Base-by-base conservation (phyloP, 179 eudicot species). In the Beta lomatogona region DNA sequence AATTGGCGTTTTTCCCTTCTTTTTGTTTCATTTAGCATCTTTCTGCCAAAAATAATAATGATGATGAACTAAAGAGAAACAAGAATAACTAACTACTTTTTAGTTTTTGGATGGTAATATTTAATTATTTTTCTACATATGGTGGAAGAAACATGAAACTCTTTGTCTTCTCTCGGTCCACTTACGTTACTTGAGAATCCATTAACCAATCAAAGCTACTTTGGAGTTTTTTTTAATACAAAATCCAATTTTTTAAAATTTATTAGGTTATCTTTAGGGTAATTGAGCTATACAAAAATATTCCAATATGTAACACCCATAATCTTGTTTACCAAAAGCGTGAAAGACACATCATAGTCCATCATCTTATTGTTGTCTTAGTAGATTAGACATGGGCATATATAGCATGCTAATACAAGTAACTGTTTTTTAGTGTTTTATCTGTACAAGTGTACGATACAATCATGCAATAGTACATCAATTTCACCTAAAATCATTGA, bases 161-260 rank as follows among this genome's bases (percentile, higher is more conserved):
- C 9, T 71, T 36, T 36, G 70, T 79, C 71, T 58, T 59, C 52
- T 58, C 60, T 61, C 10, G 19, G 63, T 70, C 81, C 77, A 72
- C 82, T 46, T 63, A 36, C 58, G 72, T 71, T 58, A 44, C 70
- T 76, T 76, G 50, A 72, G 77, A 71, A 52, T 71, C 59, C 65
- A 61, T 63, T 46, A 63, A 82, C 77, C 78, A 82, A 82, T 60
- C 54, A 72, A 28, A 69, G 41, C 70, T 46, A 45, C 55, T 45
- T 71, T 46, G 54, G n/a, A 46, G 53, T 21, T 55, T 73, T 10
- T 44, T 75, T 45, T 18, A 0, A 36, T 36, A 36, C 41, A 36
- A 36, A 36, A 36, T 1, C 2, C 41, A 2, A 22, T 53, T 54
- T 54, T 16, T 15, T 54, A 1, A 4, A 13, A 48, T 60, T 57